These are phyloP conservation scores for Ramaria rubella DNA, from an alignment of 768 basidiomycete genomes.

Conservation along the genomic window DNA sequence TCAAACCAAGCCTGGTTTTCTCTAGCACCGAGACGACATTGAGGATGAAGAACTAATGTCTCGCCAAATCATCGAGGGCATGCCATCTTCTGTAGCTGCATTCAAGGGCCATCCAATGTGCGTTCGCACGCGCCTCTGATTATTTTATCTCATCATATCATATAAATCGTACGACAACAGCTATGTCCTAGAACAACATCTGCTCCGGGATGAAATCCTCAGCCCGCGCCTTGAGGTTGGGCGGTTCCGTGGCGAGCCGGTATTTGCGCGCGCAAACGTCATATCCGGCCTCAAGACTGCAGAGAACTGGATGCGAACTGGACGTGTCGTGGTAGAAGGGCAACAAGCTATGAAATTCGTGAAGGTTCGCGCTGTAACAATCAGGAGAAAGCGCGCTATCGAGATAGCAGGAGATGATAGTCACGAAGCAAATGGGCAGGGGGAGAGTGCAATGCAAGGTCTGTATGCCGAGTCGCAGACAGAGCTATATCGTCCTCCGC, in stretches of 20 bases:
- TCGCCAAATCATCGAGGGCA: slow-evolving; percentile 77
- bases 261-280: slow-evolving; percentile 81
- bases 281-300: slow-evolving; percentile 73
- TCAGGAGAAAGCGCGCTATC: slow-evolving; percentile 68
- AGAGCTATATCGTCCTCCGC: slow-evolving; percentile 67
- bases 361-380: slow-evolving; percentile 77
- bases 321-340: slow-evolving; percentile 62
- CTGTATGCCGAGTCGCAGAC: slow-evolving; percentile 84
- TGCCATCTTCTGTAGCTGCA: slow-evolving; percentile 84
- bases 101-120: slow-evolving; percentile 96
- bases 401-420: slow-evolving; percentile 40
- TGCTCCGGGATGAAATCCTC: slow-evolving; percentile 83
- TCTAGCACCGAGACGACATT: slow-evolving; percentile 81
- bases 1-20: slow-evolving; percentile 13
- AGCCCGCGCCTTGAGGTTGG: slow-evolving; percentile 78
- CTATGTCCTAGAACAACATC: slow-evolving; percentile 79
- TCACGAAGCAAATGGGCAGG: slow-evolving; percentile 26
- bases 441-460: slow-evolving; percentile 64
- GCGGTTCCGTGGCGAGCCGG: slow-evolving; percentile 87
- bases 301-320: slow-evolving; percentile 92
- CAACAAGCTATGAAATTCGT: slow-evolving; percentile 86
- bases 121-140: too few species aligned
- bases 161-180: slow-evolving; percentile 21
- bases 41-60: slow-evolving; percentile 85
- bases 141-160: background rate